Evolutionary conservation across 495 filamentous ascomycete species (phyloP).

Genomic region (Tuber magnatum): DNA sequence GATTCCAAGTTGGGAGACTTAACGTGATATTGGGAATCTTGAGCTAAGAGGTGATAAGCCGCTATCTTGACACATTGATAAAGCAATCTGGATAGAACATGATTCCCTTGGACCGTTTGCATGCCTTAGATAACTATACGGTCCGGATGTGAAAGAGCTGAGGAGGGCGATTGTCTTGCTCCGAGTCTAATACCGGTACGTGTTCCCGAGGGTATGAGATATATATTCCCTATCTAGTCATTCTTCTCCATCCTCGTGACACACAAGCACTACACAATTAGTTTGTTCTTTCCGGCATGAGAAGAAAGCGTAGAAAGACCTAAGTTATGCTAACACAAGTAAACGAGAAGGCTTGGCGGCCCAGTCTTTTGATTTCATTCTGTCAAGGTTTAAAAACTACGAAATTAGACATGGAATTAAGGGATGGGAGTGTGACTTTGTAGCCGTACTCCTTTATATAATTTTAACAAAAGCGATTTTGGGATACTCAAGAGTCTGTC

Average conservation of each 20-base stretch:
- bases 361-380: background rate
- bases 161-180: background rate
- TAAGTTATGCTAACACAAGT: background rate
- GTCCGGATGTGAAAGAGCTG: background rate
- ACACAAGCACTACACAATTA: conserved; percentile 14
- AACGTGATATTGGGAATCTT: background rate
- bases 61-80: background rate
- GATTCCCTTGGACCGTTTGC: background rate
- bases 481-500: background rate
- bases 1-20: background rate
- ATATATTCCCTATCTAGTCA: conserved; percentile 1
- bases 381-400: background rate
- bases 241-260: conserved; percentile 23
- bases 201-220: background rate
- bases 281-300: conserved; percentile 22
- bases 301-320: background rate
- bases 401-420: background rate
- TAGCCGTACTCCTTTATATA: background rate
- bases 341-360: background rate
- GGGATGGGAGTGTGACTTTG: background rate
- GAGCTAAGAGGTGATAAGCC: background rate
- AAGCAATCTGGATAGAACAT: background rate
- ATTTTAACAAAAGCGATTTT: background rate
- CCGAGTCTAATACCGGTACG: background rate
- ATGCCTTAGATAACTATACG: background rate